phyloP scores from a whole-genome alignment of 345 rosid species.

The Kandelia obovata region DNA sequence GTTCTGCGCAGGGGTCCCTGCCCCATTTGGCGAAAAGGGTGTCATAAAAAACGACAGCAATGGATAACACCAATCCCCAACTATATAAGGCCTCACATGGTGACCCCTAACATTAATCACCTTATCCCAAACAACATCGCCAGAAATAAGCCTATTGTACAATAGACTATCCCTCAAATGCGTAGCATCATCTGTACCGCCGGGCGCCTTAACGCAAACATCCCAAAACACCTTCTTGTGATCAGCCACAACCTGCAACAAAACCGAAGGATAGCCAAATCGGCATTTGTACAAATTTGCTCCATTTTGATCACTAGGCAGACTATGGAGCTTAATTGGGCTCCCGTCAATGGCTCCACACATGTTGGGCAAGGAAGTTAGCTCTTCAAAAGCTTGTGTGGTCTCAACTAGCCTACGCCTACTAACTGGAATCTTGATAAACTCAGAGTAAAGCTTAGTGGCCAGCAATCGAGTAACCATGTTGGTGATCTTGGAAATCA shows the following conservation, averaged over 20 bases:
- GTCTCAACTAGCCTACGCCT: slow-evolving; percentile 81
- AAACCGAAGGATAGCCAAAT: slow-evolving; percentile 71
- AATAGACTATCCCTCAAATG: slow-evolving; percentile 90
- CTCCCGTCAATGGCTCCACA: slow-evolving; percentile 91
- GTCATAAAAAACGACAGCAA: slow-evolving; percentile 80
- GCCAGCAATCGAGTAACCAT: slow-evolving; percentile 92
- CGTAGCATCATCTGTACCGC: slow-evolving; percentile 68
- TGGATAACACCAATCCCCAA: slow-evolving; percentile 98
- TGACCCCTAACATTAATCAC: slow-evolving; percentile 71
- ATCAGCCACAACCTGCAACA: slow-evolving; percentile 90
- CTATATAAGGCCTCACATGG: slow-evolving; percentile 81
- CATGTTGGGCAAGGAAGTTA: slow-evolving; percentile 81
- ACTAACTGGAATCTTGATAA: slow-evolving; percentile 83
- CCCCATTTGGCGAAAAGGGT: slow-evolving; percentile 77
- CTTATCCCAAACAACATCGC: slow-evolving; percentile 94
- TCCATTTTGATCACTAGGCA: slow-evolving; percentile 31
- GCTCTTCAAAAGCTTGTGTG: slow-evolving; percentile 85
- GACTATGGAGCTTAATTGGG: slow-evolving; percentile 56
- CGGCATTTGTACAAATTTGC: slow-evolving; percentile 47
- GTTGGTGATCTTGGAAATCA: slow-evolving; percentile 88
- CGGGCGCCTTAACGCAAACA: slow-evolving; percentile 91
- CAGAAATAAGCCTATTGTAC: slow-evolving; percentile 75
- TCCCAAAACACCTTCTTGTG: slow-evolving; percentile 97
- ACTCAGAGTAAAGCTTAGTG: slow-evolving; percentile 86
- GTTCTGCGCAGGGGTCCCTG: slow-evolving; percentile 83